phyloP scores from a whole-genome alignment of 1,284 basidiomycete species.

The Spongiforma sp. region DNA sequence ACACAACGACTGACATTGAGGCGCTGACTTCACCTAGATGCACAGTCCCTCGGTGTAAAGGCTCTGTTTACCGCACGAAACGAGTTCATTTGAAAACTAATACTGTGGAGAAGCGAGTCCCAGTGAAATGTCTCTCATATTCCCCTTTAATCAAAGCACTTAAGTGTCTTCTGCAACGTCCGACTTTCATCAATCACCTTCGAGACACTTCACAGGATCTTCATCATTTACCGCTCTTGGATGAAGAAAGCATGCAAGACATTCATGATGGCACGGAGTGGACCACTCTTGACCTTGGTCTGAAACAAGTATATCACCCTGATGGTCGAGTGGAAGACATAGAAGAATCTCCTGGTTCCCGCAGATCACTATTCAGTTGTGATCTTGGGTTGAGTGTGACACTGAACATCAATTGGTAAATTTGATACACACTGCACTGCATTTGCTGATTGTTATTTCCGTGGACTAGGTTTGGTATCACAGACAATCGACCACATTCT shows the following conservation, averaged over 20 bases:
- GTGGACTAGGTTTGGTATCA: background rate
- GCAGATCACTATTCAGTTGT: background rate
- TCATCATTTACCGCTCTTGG: background rate
- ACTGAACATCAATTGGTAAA: background rate
- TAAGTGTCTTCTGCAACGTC: background rate
- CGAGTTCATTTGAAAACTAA: background rate
- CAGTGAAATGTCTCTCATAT: background rate
- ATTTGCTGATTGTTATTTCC: background rate
- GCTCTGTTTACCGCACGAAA: background rate
- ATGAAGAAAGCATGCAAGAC: background rate
- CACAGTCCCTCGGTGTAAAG: background rate
- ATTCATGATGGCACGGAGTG: background rate
- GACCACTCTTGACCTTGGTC: background rate
- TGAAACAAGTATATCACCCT: background rate
- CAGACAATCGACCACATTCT: background rate
- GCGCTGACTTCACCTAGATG: background rate
- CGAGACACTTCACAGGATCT: background rate
- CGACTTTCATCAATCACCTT: background rate
- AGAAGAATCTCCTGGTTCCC: background rate
- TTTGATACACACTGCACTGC: background rate
- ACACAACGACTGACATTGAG: background rate
- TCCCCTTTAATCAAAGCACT: background rate
- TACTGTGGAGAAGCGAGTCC: background rate
- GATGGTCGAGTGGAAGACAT: background rate
- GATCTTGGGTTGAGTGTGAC: background rate